These are phyloP conservation scores for Podospora fimiseda DNA, from an alignment of 495 filamentous ascomycete genomes.

Conservation along the genomic window DNA sequence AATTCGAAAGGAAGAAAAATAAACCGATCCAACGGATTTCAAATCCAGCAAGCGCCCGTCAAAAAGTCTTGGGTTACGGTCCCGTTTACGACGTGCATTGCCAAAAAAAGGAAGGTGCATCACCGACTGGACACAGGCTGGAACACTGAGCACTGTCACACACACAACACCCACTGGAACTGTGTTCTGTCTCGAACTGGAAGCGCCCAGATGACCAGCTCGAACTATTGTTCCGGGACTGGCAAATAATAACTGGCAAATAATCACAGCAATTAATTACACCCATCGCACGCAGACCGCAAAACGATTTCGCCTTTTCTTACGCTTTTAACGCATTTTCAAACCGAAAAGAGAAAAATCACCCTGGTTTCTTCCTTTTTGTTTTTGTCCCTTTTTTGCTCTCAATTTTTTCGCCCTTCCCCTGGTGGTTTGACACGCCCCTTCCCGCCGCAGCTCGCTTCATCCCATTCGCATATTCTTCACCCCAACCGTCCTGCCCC, in stretches of 20 bases:
- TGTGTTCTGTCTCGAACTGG: not conserved
- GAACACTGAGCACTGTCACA: constrained; percentile 2
- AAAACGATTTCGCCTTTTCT: constrained; percentile 1
- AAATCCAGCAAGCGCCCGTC: constrained; percentile 21
- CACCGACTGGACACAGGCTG: not conserved
- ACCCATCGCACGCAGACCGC: constrained; percentile 11
- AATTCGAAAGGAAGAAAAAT: not conserved
- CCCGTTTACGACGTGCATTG: constrained; percentile 14
- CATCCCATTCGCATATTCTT: constrained; percentile 13
- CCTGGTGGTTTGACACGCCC: not conserved
- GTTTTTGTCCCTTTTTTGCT: no score
- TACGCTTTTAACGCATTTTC: constrained; percentile 5
- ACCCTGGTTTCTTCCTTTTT: no score
- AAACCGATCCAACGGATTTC: not conserved
- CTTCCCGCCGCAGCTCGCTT: constrained; percentile 9
- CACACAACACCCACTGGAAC: constrained; percentile 1
- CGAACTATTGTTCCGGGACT: constrained; percentile 5
- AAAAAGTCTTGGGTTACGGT: not conserved
- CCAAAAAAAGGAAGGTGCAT: constrained; percentile 26
- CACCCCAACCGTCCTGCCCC: constrained; percentile 18
- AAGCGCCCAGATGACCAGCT: constrained; percentile 7
- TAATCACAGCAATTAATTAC: constrained; percentile 1
- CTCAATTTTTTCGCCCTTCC: no score
- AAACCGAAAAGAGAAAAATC: no score
- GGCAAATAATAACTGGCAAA: constrained; percentile 7